Conservation (phyloP, 225 moss, liverwort and hornwort genomes). For the Physcomitrellopsis africana region DNA sequence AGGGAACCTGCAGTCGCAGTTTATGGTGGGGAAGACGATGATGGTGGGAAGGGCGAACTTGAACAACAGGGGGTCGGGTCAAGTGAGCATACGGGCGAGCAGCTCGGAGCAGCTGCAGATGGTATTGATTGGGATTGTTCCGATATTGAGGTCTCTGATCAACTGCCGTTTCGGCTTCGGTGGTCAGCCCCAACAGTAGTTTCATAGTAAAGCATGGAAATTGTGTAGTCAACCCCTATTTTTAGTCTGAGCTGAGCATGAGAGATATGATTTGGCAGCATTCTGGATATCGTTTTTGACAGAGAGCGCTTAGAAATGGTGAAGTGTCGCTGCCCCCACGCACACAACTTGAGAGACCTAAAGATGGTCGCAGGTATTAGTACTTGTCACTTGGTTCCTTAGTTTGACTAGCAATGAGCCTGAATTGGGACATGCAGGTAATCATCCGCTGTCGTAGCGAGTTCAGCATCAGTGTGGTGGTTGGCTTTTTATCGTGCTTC, state of each 20-base stretch:
- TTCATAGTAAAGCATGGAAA: neutral
- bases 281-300: neutral
- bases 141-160: conserved; percentile 39
- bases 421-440: too few relatives aligned
- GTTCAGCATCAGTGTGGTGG: too few relatives aligned
- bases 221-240: neutral
- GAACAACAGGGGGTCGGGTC: conserved; percentile 44
- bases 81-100: conserved; percentile 37
- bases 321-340: too few relatives aligned
- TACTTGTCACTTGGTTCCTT: too few relatives aligned
- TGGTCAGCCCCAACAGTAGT: conserved; percentile 32
- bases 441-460: too few relatives aligned
- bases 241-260: conserved; percentile 10
- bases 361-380: too few relatives aligned
- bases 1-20: conserved; percentile 45
- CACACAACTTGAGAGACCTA: too few relatives aligned
- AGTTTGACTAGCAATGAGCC: too few relatives aligned
- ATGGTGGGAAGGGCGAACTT: conserved; percentile 40
- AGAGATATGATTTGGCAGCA: neutral
- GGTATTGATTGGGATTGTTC: conserved; percentile 39
- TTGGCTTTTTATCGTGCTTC: too few relatives aligned
- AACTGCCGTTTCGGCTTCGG: conserved; percentile 36
- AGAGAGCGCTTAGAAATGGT: too few relatives aligned
- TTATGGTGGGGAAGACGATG: conserved; percentile 47
- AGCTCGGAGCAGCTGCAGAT: conserved; percentile 48